Base-by-base conservation (phyloP, 345 rosid genomes). In the Salix caprea region DNA sequence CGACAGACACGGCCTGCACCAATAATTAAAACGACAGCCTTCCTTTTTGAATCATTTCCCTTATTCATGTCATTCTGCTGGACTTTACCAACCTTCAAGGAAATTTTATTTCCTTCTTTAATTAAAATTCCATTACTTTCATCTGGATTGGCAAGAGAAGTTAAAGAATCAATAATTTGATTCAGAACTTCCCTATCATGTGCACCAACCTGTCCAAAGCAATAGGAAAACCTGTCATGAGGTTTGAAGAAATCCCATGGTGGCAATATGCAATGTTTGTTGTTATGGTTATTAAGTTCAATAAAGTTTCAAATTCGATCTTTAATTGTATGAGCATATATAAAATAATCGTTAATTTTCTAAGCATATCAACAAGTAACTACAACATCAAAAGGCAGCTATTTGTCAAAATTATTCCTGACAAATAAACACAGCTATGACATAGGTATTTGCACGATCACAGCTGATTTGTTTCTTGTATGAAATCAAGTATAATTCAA, bases 1-100 rank as follows among this genome's bases (percentile, higher is more conserved):
- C 81, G 91, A 82, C 97, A 94, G 72, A 95, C 99, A 62, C 93
- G 90, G 36, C 99, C 99, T 65, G 97, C 99, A 28, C 99, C 99
- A 78, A 93, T 82, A 80, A 95, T 93, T 65, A 95, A 88, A 83
- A 91, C 92, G 5, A 88, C 64, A 69, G 77, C 75, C 80, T 69
- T 90, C 79, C 69, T 86, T 60, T 77, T 80, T 60, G 66, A 76
- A 42, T 82, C 87, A 70, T 71, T 56, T 76, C 44, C 82, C 74
- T 76, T 77, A 82, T 80, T 80, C 34, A 36, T 78, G 54, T 67
- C 85, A 50, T 58, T 82, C 74, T 87, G 87, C 83, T 85, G 88
- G 77, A 87, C 84, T 82, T 85, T 86, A 15, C 90, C 93, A 58
- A 89, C 81, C 72, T 67, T 87, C 34, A 83, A 69, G 69, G 91